phyloP scores from a whole-genome alignment of 148 eudicot genomes.

The Diospyros kaki region DNA sequence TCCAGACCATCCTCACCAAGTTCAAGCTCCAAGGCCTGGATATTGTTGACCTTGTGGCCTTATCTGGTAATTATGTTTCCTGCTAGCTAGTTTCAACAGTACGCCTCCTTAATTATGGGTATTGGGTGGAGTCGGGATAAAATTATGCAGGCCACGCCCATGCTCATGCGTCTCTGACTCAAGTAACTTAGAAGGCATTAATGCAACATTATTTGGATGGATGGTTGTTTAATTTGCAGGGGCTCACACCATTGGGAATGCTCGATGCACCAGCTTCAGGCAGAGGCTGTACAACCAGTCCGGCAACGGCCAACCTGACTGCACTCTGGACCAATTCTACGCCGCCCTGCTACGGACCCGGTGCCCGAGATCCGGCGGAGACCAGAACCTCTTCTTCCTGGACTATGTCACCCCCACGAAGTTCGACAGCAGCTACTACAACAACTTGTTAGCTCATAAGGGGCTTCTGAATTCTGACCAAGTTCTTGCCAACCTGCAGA shows the following conservation, averaged over 20 bases:
- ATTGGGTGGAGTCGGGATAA: too few species aligned
- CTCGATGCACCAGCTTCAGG: conserved; percentile 86
- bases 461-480: conserved; percentile 61
- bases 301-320: conserved; percentile 51
- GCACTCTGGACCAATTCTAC: conserved; percentile 37
- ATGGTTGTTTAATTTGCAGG: conserved; percentile 29
- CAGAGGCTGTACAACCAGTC: conserved; percentile 86
- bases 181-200: too few species aligned
- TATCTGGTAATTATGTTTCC: conserved; percentile 51
- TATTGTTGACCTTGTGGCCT: conserved; percentile 80
- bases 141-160: too few species aligned
- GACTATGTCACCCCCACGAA: conserved; percentile 42
- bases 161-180: too few species aligned
- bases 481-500: conserved; percentile 39
- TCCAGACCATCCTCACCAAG: conserved; percentile 79
- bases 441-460: conserved; percentile 42
- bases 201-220: too few species aligned
- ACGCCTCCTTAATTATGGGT: too few species aligned
- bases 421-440: conserved; percentile 62
- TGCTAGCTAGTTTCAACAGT: too few species aligned
- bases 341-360: conserved; percentile 51
- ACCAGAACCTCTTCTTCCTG: conserved; percentile 65
- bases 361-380: conserved; percentile 81
- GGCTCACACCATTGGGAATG: conserved; percentile 80
- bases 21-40: conserved; percentile 67